Base-by-base conservation (phyloP, 2,329 filamentous ascomycete species). In the Cryphonectria nitschkei region DNA sequence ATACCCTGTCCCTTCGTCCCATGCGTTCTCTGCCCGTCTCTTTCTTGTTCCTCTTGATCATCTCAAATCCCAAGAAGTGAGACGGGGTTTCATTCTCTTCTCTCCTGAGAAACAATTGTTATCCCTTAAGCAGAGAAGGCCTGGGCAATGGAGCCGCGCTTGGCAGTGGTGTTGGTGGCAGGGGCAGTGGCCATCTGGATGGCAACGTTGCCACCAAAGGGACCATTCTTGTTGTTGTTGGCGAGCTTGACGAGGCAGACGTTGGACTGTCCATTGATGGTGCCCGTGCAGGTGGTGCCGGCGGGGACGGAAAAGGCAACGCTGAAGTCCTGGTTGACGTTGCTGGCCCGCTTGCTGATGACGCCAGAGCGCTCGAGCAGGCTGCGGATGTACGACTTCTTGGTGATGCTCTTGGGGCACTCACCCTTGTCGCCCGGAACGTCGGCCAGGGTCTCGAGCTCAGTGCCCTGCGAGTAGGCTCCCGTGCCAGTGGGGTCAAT, bases 221-320 rank as follows among this genome's bases (percentile, higher is more conserved):
- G 82, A 0, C 82, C 82, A 2, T 79, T 80, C 14, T 70, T 70
- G 74, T 81, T 81, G 68, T 74, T 75, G 77, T 84, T 84, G 68
- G 80, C 81, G 70, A 84, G 80, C 79, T 83, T 83, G 74, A 82
- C 77, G 37, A 83, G 75, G 76, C 82, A 84, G 69, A 83, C 80
- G 69, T 81, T 80, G 3, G 65, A 43, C 72, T 78, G 67, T 54
- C 78, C 77, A 22, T 73, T 77, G 29, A 81, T 71, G 9, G 78
- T 78, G 16, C 82, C 82, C 0, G 74, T 77, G 76, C 82, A 84
- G n/a, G 73, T 79, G 37, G 78, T 81, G 26, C 80, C 69, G 8
- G 71, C 58, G 7, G 71, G 71, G 34, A 73, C 69, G 11, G 75
- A 67, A 26, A 81, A 79, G n/a, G 77, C 75, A 58, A 82, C 76